A percentile compares a stretch with the other conserved stretches of the same genome.
These are phyloP conservation scores for Quercus robur DNA, from an alignment of 306 rosid genomes.

Conservation along the genomic window DNA sequence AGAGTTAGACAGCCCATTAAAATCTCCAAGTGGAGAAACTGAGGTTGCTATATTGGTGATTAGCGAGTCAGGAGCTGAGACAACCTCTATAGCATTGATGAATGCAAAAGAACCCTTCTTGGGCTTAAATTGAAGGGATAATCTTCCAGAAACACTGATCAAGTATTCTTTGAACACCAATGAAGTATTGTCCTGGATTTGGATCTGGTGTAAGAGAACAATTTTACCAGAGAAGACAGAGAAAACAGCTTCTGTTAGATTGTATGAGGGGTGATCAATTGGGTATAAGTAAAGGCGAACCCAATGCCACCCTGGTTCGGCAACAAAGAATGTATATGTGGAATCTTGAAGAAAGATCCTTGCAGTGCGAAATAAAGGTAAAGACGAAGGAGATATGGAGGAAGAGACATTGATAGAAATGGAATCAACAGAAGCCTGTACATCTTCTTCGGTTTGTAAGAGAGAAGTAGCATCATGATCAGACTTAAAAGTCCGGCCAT, in stretches of 20 bases:
- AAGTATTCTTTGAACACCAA: conserved; percentile 63
- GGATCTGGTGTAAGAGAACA: conserved; percentile 63
- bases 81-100: conserved; percentile 76
- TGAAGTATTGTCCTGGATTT: conserved; percentile 23
- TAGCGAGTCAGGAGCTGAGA: conserved; percentile 68
- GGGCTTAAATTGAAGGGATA: conserved; percentile 67
- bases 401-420: conserved; percentile 24
- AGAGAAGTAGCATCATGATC: conserved; percentile 63
- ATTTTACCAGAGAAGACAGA: conserved; percentile 41
- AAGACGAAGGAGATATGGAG: conserved; percentile 29
- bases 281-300: conserved; percentile 83
- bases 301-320: conserved; percentile 58
- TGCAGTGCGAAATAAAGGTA: conserved; percentile 48
- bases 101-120: conserved; percentile 57
- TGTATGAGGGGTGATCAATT: conserved; percentile 38
- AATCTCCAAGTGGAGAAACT: conserved; percentile 39
- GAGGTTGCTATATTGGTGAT: conserved; percentile 39
- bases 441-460: conserved; percentile 53
- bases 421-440: conserved; percentile 39
- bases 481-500: conserved; percentile 71
- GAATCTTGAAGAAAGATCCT: conserved; percentile 56
- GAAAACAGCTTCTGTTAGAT: conserved; percentile 56
- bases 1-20: conserved; percentile 31
- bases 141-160: conserved; percentile 37
- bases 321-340: conserved; percentile 52